phyloP scores from a whole-genome alignment of 352 stramenopile species.

The Pythium dissimile region DNA sequence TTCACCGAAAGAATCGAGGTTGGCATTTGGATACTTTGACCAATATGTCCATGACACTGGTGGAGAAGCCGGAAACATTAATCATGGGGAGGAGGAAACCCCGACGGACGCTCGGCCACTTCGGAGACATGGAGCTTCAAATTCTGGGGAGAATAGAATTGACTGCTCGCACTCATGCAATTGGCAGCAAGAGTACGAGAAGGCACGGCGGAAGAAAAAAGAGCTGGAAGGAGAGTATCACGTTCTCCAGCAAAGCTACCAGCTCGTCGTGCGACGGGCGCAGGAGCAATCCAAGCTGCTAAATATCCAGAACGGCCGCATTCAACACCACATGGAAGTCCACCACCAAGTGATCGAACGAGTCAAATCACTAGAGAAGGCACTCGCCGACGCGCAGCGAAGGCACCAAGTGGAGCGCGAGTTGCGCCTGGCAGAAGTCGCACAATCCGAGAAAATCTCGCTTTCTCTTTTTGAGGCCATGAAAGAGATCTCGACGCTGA shows the following conservation, averaged over 20 bases:
- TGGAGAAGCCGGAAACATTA: neutral
- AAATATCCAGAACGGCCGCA: slow-evolving; percentile 49
- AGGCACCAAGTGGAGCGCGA: slow-evolving; percentile 49
- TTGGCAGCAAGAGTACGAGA: slow-evolving; percentile 27
- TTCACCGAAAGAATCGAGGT: slow-evolving; percentile 1
- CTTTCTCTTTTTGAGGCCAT: slow-evolving; percentile 43
- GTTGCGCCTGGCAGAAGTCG: slow-evolving; percentile 45
- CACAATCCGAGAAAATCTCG: slow-evolving; percentile 54
- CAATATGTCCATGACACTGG: slow-evolving; percentile 1
- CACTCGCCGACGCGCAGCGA: slow-evolving; percentile 33
- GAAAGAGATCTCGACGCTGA: slow-evolving; percentile 46
- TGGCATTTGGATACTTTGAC: slow-evolving; percentile 5
- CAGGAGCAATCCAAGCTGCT: slow-evolving; percentile 71
- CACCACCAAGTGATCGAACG: slow-evolving; percentile 58
- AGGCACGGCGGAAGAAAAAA: slow-evolving; percentile 19
- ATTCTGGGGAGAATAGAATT: too few species aligned
- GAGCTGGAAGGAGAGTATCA: slow-evolving; percentile 28
- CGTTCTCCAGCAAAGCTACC: slow-evolving; percentile 48
- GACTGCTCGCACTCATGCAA: too few species aligned
- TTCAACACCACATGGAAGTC: slow-evolving; percentile 45
- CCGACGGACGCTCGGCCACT: too few species aligned
- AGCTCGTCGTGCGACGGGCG: slow-evolving; percentile 47
- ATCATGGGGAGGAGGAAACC: neutral
- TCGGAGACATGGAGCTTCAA: too few species aligned
- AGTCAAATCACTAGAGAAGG: slow-evolving; percentile 40